phyloP scores from a whole-genome alignment of 805 yeast species.

The Teunomyces panamensis region DNA sequence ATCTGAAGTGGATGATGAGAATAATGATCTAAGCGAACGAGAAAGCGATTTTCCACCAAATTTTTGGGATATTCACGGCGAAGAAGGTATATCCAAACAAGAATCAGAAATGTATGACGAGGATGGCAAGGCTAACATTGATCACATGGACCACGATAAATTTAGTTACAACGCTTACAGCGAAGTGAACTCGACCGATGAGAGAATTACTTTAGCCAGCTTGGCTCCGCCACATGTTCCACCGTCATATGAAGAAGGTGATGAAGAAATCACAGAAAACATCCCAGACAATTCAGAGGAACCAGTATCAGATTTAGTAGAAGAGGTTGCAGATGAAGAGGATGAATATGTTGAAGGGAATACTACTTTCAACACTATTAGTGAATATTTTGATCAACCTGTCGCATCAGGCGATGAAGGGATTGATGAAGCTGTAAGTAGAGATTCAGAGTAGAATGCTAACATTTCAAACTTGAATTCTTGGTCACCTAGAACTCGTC shows the following conservation, averaged over 20 bases:
- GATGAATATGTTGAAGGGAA: constrained; percentile 12
- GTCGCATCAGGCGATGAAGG: neutral
- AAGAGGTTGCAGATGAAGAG: neutral
- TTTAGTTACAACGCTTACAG: constrained; percentile 39
- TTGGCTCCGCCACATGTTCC: constrained; percentile 34
- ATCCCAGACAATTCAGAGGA: too few relatives aligned
- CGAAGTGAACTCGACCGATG: constrained; percentile 37
- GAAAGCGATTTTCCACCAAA: constrained; percentile 56
- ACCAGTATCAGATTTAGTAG: neutral
- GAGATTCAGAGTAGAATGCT: neutral
- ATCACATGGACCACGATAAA: constrained; percentile 21
- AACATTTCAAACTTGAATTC: neutral
- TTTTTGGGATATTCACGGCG: constrained; percentile 43
- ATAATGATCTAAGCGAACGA: constrained; percentile 36
- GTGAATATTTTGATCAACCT: neutral
- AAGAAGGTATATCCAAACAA: constrained; percentile 8
- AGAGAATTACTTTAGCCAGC: constrained; percentile 41
- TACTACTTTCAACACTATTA: constrained; percentile 7
- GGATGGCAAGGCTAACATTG: constrained; percentile 11
- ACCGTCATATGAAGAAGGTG: constrained; percentile 29
- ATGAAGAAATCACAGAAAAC: neutral
- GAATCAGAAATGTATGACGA: neutral
- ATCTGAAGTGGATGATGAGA: constrained; percentile 48
- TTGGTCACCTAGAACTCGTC: too few relatives aligned
- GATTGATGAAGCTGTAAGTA: neutral